Base-by-base conservation (phyloP, 2,329 filamentous ascomycete genomes). In the Fusarium neocosmosporiellum region DNA sequence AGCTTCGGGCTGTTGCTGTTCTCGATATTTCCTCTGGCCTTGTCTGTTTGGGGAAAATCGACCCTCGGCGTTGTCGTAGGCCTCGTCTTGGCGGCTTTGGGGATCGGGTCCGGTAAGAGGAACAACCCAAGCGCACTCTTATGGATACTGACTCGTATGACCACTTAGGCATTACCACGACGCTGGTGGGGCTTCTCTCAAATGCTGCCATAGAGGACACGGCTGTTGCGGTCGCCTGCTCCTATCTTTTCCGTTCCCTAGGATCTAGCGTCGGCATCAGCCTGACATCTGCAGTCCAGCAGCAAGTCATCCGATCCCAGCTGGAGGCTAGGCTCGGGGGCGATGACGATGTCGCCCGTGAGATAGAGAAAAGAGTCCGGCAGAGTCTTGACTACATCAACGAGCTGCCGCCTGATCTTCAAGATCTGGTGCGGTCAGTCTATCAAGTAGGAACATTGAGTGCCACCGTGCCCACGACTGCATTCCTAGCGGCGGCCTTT, bases 181-280 rank as follows among this genome's bases (percentile, higher is more conserved):
- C 91, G 0, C 86, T 95, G 33, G 90, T 95, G 54, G 92, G 87
- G 2, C 84, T 95, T 37, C 90, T 95, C 71, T 90, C 93, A 31
- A 94, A 94, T 77, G 88, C 91, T 0, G 83, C 88, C 1, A 84
- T 86, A 4, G 86, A 89, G 50, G 93, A 95, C 73, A 90, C 93
- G 70, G 93, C 94, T 3, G 88, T 95, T 2, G 92, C 91, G 5
- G 93, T 93, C 16, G 93, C 94, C 9, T 94, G 92, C 80, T 93
- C 91, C 24, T 96, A 96, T 81, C 88, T 96, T 24, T 96, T 96
- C 85, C 90, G 93, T 41, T 92, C 91, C 1, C 85, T 95, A 1
- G 94, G 93, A 18, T 86, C 93, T 18, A 92, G 92, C 7, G 84
- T 95, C 64, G 93, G 93, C 13, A 86, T 95, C 63, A 92, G 91